Evolutionary conservation across 2,329 filamentous ascomycete species (phyloP), one percentile per base, ranked within the genome.

Genomic region (Aureobasidium vineae): DNA sequence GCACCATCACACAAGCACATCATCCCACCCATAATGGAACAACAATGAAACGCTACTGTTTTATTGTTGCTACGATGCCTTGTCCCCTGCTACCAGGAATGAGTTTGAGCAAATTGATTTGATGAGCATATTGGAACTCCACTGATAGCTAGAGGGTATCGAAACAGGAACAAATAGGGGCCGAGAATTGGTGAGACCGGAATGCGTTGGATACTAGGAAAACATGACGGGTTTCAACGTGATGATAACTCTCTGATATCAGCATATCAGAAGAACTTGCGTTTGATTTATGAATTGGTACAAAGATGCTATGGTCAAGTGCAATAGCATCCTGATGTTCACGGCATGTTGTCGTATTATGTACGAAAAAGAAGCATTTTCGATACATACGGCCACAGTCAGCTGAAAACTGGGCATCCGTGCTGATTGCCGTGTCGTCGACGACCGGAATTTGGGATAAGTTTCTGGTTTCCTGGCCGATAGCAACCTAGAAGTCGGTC

Each of bases 401-500:
- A n/a, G 40, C 40, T n/a, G 40, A n/a, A n/a, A 19, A 43, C 40
- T n/a, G 40, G 16, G n/a, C n/a, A n/a, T n/a, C n/a, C n/a, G 40
- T 41, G 40, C 40, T 41, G 40, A 41, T 41, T 16, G 16, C 40
- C 40, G 40, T 41, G 15, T 41, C 40, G 40, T 41, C 40, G 16
- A 16, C 40, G 40, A n/a, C 16, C 40, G 16, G 15, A 41, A n/a
- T 4, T 41, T 13, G 40, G 16, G 40, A 41, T 41, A 41, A n/a
- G 40, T 38, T 41, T 41, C 15, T 41, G 40, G 16, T 47, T 47
- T 56, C 19, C 52, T 23, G 52, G 11, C 33, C 33, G 52, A 23
- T 11, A 47, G 49, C 26, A 52, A 53, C 49, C 11, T 53, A 28
- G 50, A 53, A 53, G 50, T 36, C 50, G 50, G 50, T 53, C 50